These are phyloP conservation scores for Penicillium occitanis DNA, from an alignment of 2,329 filamentous ascomycete genomes.

Conservation along the genomic window DNA sequence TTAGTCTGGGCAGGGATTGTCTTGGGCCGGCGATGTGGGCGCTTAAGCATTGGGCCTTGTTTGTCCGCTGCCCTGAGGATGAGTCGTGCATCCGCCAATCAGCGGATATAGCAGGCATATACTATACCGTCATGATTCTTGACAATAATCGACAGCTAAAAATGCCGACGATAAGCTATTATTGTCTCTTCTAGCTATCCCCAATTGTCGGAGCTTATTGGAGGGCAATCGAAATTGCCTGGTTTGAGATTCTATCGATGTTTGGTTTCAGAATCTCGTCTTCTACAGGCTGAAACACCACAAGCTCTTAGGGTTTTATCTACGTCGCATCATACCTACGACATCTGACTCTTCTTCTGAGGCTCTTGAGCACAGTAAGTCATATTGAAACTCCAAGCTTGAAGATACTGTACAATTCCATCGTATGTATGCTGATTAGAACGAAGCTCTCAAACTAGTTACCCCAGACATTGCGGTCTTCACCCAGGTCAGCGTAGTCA, in stretches of 20 bases:
- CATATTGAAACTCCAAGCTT: background rate
- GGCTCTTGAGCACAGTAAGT: conserved; percentile 4
- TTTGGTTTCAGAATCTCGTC: conserved; percentile 8
- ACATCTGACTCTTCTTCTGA: background rate
- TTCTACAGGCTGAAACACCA: conserved; percentile 5
- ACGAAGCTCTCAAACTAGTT: conserved; percentile 18
- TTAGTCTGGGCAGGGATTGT: conserved; percentile 4
- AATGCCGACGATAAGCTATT: background rate
- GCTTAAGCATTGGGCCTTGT: conserved; percentile 17
- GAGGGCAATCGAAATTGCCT: background rate
- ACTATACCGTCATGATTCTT: background rate
- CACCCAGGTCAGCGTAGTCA: conserved; percentile 36
- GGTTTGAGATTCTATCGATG: background rate
- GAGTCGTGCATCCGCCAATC: conserved; percentile 11
- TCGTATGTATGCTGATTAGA: background rate
- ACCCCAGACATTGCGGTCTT: conserved; percentile 33
- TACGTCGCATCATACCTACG: conserved; percentile 14
- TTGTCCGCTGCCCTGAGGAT: conserved; percentile 5
- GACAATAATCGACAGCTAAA: background rate
- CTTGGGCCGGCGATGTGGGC: conserved; percentile 11
- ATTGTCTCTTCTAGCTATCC: background rate
- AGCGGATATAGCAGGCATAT: conserved; percentile 1
- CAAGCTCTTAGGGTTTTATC: conserved; percentile 10
- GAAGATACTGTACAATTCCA: conserved; percentile 8
- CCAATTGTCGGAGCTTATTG: background rate